Evolutionary conservation across 2,329 filamentous ascomycete species (phyloP).

Genomic region (Talaromyces sp.): DNA sequence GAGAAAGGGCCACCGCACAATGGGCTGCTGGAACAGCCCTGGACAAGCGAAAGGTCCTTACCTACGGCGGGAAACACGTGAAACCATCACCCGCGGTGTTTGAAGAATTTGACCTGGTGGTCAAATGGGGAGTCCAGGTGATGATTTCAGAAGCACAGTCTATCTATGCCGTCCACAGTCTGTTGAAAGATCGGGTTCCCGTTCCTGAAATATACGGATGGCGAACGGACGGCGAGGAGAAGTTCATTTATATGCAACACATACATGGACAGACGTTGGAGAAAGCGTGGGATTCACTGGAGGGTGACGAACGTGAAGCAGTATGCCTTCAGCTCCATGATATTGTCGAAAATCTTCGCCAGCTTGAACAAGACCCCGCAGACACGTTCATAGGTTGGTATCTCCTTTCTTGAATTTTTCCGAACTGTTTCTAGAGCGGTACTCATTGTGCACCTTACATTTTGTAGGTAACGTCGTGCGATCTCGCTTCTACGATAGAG

Average conservation of each 20-base stretch:
- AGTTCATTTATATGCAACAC: not conserved
- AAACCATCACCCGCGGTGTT: not conserved
- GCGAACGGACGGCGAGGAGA: not conserved
- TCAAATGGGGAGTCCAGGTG: not conserved
- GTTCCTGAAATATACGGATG: not conserved
- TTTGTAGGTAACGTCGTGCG: too few species aligned
- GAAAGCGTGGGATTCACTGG: not conserved
- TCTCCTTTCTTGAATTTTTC: too few species aligned
- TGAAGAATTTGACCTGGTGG: not conserved
- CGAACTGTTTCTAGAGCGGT: too few species aligned
- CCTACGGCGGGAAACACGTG: not conserved
- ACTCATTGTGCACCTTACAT: too few species aligned
- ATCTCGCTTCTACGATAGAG: too few species aligned
- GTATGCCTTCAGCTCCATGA: not conserved
- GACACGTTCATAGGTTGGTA: too few species aligned
- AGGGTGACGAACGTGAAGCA: not conserved
- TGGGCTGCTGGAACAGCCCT: slow-evolving; percentile 1
- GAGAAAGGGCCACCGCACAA: slow-evolving; percentile 10
- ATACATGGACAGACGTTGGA: not conserved
- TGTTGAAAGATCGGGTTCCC: not conserved
- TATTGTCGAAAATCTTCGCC: not conserved
- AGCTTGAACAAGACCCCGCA: too few species aligned
- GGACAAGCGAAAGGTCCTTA: not conserved
- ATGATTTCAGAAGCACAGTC: not conserved
- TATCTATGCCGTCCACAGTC: not conserved